phyloP scores from a whole-genome alignment of 768 basidiomycete genomes.

The Lentinus brumalis region DNA sequence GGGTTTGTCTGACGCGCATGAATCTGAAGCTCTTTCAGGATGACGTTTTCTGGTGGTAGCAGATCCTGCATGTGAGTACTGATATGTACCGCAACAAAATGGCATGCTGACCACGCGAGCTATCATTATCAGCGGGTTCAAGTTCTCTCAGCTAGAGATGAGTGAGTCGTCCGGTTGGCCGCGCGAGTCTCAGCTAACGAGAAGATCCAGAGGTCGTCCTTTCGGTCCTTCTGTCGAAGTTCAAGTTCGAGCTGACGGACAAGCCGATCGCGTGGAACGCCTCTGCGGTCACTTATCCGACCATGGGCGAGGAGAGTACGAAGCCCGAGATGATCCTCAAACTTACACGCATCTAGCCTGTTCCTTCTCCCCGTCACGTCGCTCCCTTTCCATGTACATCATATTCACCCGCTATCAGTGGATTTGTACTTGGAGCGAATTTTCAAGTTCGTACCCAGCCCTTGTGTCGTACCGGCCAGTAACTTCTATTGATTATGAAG shows the following conservation, averaged over 20 bases:
- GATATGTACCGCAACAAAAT: not conserved
- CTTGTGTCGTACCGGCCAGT: no score
- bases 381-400: no score
- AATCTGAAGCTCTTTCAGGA: not conserved
- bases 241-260: constrained; percentile 17
- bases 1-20: not conserved
- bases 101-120: not conserved
- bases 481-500: no score
- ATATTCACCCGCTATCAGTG: no score
- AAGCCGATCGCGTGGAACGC: constrained; percentile 15
- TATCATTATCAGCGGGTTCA: constrained; percentile 16
- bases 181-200: not conserved
- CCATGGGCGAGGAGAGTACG: constrained; percentile 2
- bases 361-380: no score
- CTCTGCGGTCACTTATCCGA: constrained; percentile 8
- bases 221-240: constrained; percentile 7
- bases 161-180: constrained; percentile 4
- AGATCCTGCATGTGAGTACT: constrained; percentile 18
- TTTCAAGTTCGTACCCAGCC: no score
- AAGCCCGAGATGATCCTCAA: constrained; percentile 15
- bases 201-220: constrained; percentile 14
- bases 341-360: not conserved
- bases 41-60: constrained; percentile 14
- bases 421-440: no score
- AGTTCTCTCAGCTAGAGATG: constrained; percentile 23